Evolutionary conservation across 495 filamentous ascomycete species (phyloP).

Genomic region (Tuber indicum): DNA sequence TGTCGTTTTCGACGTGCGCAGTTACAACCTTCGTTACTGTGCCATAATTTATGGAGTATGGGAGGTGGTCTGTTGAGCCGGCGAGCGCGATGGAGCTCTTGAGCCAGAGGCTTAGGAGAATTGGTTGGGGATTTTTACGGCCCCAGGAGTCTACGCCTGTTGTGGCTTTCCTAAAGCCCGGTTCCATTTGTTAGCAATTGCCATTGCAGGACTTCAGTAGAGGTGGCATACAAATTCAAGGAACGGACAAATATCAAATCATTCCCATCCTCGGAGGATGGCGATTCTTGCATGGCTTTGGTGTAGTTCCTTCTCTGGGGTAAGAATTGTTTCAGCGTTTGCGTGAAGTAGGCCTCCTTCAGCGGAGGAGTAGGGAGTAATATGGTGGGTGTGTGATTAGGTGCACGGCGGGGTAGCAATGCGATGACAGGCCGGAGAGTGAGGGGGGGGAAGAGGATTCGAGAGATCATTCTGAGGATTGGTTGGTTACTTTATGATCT

Average conservation of each 20-base stretch:
- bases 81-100: constrained; percentile 40
- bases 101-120: constrained; percentile 38
- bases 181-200: constrained; percentile 23
- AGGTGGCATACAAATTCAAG: constrained; percentile 31
- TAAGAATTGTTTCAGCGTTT: neutral
- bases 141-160: constrained; percentile 40
- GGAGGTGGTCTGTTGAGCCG: constrained; percentile 41
- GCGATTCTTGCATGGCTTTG: constrained; percentile 31
- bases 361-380: neutral
- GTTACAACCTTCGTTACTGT: constrained; percentile 36
- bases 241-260: constrained; percentile 41
- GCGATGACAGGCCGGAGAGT: neutral
- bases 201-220: neutral
- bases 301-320: constrained; percentile 8
- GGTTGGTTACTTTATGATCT: neutral
- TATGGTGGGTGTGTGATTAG: neutral
- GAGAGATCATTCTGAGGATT: neutral
- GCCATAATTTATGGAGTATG: constrained; percentile 41
- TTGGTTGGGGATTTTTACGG: constrained; percentile 35
- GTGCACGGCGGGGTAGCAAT: neutral
- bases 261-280: constrained; percentile 38
- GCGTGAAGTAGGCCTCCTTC: neutral
- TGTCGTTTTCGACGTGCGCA: constrained; percentile 30
- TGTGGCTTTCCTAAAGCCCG: constrained; percentile 29
- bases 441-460: constrained; percentile 4